Evolutionary conservation across 169 alveolate species (phyloP).

Genomic region (Eimeria tenella): DNA sequence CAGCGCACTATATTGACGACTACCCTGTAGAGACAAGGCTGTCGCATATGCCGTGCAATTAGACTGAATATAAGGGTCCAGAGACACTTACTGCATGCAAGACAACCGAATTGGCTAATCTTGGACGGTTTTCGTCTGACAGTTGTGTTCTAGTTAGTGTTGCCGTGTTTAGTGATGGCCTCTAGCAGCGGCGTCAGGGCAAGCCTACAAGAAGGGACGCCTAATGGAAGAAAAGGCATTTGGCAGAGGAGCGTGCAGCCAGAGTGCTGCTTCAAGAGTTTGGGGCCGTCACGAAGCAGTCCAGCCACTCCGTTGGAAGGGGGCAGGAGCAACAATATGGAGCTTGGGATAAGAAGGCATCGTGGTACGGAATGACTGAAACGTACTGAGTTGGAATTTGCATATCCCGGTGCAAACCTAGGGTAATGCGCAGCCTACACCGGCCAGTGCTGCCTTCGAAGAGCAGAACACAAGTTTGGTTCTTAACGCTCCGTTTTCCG

Average conservation of each 20-base stretch:
- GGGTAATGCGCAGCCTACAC: slow-evolving; percentile 73
- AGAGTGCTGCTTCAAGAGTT: slow-evolving; percentile 28
- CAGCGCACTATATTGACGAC: too few relatives aligned
- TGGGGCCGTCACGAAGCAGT: slow-evolving; percentile 70
- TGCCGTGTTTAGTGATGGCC: not conserved
- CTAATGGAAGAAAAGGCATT: slow-evolving; percentile 39
- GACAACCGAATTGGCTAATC: too few relatives aligned
- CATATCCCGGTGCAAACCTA: slow-evolving; percentile 80
- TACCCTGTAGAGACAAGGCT: too few relatives aligned
- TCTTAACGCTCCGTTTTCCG: slow-evolving; percentile 64
- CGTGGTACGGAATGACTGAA: slow-evolving; percentile 69
- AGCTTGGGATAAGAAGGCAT: slow-evolving; percentile 59
- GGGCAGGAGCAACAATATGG: slow-evolving; percentile 79
- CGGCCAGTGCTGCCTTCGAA: slow-evolving; percentile 60
- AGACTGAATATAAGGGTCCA: too few relatives aligned
- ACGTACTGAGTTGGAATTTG: slow-evolving; percentile 79
- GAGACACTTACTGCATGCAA: too few relatives aligned
- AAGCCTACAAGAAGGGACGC: not conserved
- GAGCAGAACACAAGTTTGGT: slow-evolving; percentile 76
- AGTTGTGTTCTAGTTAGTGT: not conserved
- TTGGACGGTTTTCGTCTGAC: too few relatives aligned
- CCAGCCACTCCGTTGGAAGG: slow-evolving; percentile 80
- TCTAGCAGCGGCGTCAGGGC: not conserved
- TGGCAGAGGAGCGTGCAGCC: slow-evolving; percentile 9
- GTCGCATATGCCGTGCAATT: too few relatives aligned